phyloP scores from a whole-genome alignment of 176 grass and related monocot genomes.

The Triticum turgidum region DNA sequence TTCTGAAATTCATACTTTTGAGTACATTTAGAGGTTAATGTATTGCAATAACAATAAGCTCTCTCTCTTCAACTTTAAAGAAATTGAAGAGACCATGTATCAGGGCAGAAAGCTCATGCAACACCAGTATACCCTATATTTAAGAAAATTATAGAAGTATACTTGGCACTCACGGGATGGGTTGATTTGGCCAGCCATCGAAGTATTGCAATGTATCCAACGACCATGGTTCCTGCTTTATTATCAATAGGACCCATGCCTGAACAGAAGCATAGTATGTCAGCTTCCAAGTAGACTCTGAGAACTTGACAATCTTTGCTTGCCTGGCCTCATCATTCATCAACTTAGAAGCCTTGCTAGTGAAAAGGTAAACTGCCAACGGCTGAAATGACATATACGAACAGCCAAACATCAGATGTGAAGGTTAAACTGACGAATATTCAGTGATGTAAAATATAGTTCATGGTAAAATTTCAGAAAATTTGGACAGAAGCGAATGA shows the following conservation, averaged over 20 bases:
- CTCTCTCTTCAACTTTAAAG: neutral
- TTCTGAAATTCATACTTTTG: neutral
- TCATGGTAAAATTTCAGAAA: neutral
- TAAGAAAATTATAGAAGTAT: neutral
- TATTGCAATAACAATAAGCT: neutral
- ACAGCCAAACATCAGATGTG: slow-evolving; percentile 6
- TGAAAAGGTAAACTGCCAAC: slow-evolving; percentile 59
- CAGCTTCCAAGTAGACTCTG: slow-evolving; percentile 98
- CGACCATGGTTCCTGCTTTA: slow-evolving; percentile 84
- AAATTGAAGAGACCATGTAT: neutral
- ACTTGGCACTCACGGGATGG: slow-evolving; percentile 53
- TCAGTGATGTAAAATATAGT: slow-evolving; percentile 1
- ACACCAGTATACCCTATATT: neutral
- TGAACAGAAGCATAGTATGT: slow-evolving; percentile 87
- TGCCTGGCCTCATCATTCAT: slow-evolving; percentile 61
- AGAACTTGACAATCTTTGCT: slow-evolving; percentile 83
- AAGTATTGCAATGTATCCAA: slow-evolving; percentile 84
- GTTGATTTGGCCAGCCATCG: slow-evolving; percentile 79
- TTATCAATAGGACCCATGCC: slow-evolving; percentile 80
- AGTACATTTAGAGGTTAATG: slow-evolving; percentile 9
- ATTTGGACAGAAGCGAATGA: neutral
- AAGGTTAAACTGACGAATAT: neutral
- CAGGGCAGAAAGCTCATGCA: neutral
- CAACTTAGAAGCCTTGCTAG: slow-evolving; percentile 49
- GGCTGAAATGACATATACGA: slow-evolving; percentile 57